Evolutionary conservation across 805 yeast genomes (phyloP), one percentile per base, ranked within the genome.

Genomic region (Candida vartiovaarae): DNA sequence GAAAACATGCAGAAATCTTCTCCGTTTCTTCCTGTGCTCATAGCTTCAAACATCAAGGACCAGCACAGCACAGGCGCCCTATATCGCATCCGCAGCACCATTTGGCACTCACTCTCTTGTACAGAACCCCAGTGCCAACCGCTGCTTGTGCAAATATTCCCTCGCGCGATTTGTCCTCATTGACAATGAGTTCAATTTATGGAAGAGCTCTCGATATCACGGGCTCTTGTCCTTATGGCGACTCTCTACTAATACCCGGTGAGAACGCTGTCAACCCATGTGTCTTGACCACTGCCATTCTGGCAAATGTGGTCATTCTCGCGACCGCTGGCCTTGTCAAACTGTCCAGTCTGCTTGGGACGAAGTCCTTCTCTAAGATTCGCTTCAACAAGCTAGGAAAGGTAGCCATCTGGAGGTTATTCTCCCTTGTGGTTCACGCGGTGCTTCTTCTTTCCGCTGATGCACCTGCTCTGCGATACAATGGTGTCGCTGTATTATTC

Each of bases 251-350:
- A 11, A 45, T 55, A 20, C 61, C 61, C 5, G 42, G 46, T 3
- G 46, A 44, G n/a, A 57, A 55, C 36, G 62, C 62, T 8, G 30
- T 57, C 23, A 55, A 56, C 34, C 62, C 62, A 5, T 57, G 62
- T 31, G 25, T 55, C 4, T 46, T 52, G 30, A 54, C 55, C 39
- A 15, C 38, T 1, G n/a, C 45, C 4, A 43, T 55, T 10, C 43
- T 40, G 8, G 10, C 31, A 4, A 38, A 39, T 7, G 37, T 55
- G 1, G 15, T 44, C 3, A 36, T 56, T 5, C 32, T 57, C 8
- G 10, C 41, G 4, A 24, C 48, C 2, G 50, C 45, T 31, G 60
- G 60, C 1, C 8, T 46, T 4, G 32, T 40, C 10, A 60, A 56
- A 32, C 41, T 57, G 15, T 3, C 45, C 8, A 10, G 32, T 4